Percentiles rank a stretch among this genome's conserved stretches.
phyloP scores from a whole-genome alignment of 441 rosid species.

The Erysimum cheiri region DNA sequence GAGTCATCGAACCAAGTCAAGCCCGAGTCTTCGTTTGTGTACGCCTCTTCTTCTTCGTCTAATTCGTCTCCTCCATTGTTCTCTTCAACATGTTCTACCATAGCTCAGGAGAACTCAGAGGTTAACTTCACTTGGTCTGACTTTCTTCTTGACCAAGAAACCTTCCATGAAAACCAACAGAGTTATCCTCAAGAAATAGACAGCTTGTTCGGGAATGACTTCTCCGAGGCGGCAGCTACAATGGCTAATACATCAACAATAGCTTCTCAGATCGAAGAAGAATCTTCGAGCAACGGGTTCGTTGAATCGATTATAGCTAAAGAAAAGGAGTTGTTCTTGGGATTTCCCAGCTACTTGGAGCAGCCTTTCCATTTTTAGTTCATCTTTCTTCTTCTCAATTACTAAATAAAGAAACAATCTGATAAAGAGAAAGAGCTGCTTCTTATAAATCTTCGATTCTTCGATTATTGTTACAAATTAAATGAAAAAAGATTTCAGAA shows the following conservation, averaged over 20 bases:
- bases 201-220: conserved; percentile 37
- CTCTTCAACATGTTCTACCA: conserved; percentile 66
- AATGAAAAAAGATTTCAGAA: not conserved
- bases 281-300: conserved; percentile 51
- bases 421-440: conserved; percentile 20
- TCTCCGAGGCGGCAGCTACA: conserved; percentile 41
- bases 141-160: conserved; percentile 70
- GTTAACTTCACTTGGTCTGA: conserved; percentile 74
- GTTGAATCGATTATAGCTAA: conserved; percentile 69
- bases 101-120: conserved; percentile 52
- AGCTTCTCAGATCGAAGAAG: conserved; percentile 40
- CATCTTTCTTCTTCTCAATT: conserved; percentile 1
- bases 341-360: conserved; percentile 63
- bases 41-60: conserved; percentile 49
- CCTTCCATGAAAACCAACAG: conserved; percentile 35
- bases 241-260: conserved; percentile 15
- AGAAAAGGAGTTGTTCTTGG: conserved; percentile 71
- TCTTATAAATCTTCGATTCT: conserved; percentile 1
- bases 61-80: conserved; percentile 54
- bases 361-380: conserved; percentile 55
- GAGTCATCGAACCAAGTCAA: conserved; percentile 47
- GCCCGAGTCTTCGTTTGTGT: conserved; percentile 43
- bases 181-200: conserved; percentile 44
- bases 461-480: not conserved
- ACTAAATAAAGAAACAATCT: conserved; percentile 36